Conservation (phyloP, 306 rosid species). For the Fragaria nilgerrensis region DNA sequence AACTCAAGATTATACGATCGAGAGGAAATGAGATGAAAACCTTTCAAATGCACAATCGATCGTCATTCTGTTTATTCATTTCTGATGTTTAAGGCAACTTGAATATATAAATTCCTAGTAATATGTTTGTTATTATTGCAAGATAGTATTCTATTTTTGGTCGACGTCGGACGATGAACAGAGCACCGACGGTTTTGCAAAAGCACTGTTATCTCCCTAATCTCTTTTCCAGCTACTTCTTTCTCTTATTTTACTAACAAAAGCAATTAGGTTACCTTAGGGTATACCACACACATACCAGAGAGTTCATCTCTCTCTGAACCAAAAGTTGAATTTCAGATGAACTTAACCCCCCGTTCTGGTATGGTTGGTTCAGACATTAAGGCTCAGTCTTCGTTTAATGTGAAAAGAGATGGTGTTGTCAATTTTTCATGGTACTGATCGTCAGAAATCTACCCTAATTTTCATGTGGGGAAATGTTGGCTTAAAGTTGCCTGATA, state of each 20-base stretch:
- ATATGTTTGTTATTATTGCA: too few relatives aligned
- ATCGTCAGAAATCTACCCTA: background rate
- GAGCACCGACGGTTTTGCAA: slow-evolving; percentile 5
- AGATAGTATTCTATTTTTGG: background rate
- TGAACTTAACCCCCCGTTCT: background rate
- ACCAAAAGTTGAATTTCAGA: background rate
- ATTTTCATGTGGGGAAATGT: background rate
- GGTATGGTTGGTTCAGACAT: background rate
- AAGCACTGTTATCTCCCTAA: background rate
- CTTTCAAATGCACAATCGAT: too few relatives aligned
- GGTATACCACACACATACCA: slow-evolving; percentile 4
- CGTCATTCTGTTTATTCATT: background rate
- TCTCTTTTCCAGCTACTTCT: background rate
- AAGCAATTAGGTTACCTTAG: background rate
- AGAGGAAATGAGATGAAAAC: background rate
- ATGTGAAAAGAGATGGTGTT: background rate
- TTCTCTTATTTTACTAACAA: background rate
- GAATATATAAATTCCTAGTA: background rate
- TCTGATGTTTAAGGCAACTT: too few relatives aligned
- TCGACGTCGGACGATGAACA: slow-evolving; percentile 14
- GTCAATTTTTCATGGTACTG: background rate
- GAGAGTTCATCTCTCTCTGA: background rate
- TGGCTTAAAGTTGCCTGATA: background rate
- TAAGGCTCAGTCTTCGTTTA: background rate
- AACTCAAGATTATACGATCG: too few relatives aligned